Conservation (phyloP, 169 alveolate species). For the Plasmodium knowlesi region DNA sequence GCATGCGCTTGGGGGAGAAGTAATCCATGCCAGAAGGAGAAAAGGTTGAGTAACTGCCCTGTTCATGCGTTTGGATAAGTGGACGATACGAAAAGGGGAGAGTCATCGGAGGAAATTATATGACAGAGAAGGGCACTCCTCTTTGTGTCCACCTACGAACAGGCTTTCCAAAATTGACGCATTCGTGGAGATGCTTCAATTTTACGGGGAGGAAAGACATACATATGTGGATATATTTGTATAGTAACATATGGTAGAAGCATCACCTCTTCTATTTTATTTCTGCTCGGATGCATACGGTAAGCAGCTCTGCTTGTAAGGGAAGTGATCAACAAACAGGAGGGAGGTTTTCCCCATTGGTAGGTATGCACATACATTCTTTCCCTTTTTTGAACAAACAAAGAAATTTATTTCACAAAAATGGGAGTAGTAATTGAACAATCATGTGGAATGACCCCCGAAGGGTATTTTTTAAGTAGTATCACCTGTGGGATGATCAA, state of each 20-base stretch:
- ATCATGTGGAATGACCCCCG: neutral
- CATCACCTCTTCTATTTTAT: neutral
- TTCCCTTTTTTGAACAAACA: neutral
- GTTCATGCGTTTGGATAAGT: neutral
- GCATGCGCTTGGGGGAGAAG: neutral
- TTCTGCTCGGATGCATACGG: neutral
- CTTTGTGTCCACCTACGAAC: neutral
- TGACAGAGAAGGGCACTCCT: neutral
- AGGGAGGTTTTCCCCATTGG: neutral
- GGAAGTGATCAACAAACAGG: neutral
- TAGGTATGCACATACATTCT: neutral
- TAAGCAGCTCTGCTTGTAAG: neutral
- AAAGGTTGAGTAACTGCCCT: neutral
- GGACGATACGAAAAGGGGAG: neutral
- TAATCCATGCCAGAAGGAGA: neutral
- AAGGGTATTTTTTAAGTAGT: no score
- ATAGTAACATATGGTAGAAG: neutral
- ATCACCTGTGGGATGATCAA: neutral
- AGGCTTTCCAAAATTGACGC: neutral
- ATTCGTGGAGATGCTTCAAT: neutral
- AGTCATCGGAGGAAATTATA: neutral
- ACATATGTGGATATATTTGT: neutral
- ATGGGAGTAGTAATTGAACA: neutral
- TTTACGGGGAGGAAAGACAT: neutral
- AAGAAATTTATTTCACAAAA: neutral